Percentiles rank a stretch among this genome's conserved stretches.
Evolutionary conservation across 1,284 basidiomycete species (phyloP).

Genomic region (Microbotryomycetes sp.): DNA sequence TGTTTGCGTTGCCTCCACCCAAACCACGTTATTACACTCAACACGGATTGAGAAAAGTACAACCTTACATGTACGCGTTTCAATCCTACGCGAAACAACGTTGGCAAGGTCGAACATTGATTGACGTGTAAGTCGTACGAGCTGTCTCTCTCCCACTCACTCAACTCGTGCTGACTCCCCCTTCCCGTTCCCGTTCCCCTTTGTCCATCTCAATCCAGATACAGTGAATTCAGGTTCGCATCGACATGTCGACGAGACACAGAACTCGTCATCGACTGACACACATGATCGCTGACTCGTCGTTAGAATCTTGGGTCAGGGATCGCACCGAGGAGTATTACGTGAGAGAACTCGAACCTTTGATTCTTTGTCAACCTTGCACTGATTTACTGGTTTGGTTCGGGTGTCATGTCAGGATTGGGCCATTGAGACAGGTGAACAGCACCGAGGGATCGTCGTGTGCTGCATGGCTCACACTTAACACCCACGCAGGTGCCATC

Average conservation of each 20-base stretch:
- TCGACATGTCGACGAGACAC: background rate
- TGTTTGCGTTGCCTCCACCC: slow-evolving; percentile 21
- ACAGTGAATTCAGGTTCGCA: slow-evolving; percentile 37
- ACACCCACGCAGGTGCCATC: slow-evolving; percentile 92
- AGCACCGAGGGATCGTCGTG: slow-evolving; percentile 2
- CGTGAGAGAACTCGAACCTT: slow-evolving; percentile 18
- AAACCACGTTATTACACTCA: slow-evolving; percentile 32
- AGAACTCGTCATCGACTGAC: too few species aligned
- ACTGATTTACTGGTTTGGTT: too few species aligned
- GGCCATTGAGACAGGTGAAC: slow-evolving; percentile 29
- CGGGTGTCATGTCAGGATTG: too few species aligned
- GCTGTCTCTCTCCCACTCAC: slow-evolving; percentile 54
- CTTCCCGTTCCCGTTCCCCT: background rate
- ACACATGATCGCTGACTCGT: slow-evolving; percentile 10
- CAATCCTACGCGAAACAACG: slow-evolving; percentile 87
- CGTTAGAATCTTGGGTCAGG: slow-evolving; percentile 31
- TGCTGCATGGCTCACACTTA: background rate
- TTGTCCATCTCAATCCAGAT: too few species aligned
- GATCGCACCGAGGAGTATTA: slow-evolving; percentile 45
- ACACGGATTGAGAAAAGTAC: slow-evolving; percentile 43
- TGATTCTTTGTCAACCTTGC: too few species aligned
- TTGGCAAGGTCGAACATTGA: slow-evolving; percentile 74
- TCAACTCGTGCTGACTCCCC: slow-evolving; percentile 55
- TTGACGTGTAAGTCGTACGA: slow-evolving; percentile 40
- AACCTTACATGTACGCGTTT: slow-evolving; percentile 50